Conservation (phyloP, 2,329 filamentous ascomycete genomes). For the Arthrobotrys conoides region DNA sequence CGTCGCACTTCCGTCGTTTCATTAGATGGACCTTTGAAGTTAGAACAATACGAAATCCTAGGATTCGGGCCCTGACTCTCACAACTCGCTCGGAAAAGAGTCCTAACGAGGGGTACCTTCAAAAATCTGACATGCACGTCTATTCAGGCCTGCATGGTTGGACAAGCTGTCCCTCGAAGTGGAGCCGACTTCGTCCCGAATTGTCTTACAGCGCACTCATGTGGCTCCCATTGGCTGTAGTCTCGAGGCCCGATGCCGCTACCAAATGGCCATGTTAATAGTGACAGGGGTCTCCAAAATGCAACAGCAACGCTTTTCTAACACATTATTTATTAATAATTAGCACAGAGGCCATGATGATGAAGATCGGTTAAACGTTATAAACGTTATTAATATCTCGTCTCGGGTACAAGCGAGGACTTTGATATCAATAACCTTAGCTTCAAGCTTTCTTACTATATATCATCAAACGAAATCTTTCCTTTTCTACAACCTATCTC, state of each 20-base stretch:
- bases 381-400: no score
- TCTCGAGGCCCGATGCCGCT: no score
- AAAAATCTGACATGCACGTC: slow-evolving; percentile 7
- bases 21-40: slow-evolving; percentile 11
- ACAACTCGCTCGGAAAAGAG: not conserved
- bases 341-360: no score
- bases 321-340: no score
- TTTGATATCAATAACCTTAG: no score
- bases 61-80: slow-evolving; percentile 1
- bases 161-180: not conserved
- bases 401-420: no score
- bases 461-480: no score
- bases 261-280: not conserved
- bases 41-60: slow-evolving; percentile 13
- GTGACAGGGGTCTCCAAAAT: slow-evolving; percentile 9
- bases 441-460: no score
- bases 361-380: no score
- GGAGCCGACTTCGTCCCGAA: slow-evolving; percentile 21
- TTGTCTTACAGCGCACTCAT: slow-evolving; percentile 24
- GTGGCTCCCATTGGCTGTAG: not conserved
- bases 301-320: slow-evolving; percentile 18
- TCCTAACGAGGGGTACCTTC: not conserved
- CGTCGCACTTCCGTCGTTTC: not conserved
- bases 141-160: not conserved
- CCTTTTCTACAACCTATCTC: no score